A percentile compares a stretch with the other conserved stretches of the same genome.
Conservation (phyloP, 2,329 filamentous ascomycete genomes). For the Chrysosporium queenslandicum region DNA sequence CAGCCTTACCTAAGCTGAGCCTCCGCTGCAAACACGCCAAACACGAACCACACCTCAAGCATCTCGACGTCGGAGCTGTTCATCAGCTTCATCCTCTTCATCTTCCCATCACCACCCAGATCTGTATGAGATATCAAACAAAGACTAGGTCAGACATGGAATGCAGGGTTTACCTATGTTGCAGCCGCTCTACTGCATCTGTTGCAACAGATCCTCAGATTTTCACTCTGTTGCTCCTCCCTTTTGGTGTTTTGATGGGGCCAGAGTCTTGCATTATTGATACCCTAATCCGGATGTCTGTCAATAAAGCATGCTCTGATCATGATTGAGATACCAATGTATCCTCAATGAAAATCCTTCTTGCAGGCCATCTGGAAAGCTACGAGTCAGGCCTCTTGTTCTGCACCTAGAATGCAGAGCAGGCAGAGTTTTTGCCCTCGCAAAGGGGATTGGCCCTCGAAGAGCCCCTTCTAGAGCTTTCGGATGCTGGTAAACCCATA, state of each 20-base stretch:
- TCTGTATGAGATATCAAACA: too few relatives aligned
- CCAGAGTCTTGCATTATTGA: conserved; percentile 15
- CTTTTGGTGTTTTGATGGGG: conserved; percentile 5
- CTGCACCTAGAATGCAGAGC: neutral
- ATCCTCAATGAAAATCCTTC: conserved; percentile 1
- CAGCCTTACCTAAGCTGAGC: neutral
- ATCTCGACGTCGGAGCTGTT: too few relatives aligned
- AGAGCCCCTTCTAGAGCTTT: too few relatives aligned
- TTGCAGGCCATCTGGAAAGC: neutral
- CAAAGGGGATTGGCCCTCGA: neutral
- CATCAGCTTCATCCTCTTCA: neutral
- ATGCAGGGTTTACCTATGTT: too few relatives aligned
- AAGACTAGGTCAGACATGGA: too few relatives aligned
- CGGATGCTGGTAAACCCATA: neutral
- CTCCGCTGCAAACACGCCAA: neutral
- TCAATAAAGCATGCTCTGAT: conserved; percentile 7
- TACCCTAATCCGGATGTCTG: conserved; percentile 13
- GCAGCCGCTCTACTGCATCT: too few relatives aligned
- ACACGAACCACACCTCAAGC: neutral
- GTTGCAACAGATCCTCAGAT: neutral
- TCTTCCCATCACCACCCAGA: too few relatives aligned
- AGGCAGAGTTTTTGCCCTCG: neutral
- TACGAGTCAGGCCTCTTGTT: neutral
- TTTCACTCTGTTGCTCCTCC: neutral
- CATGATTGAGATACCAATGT: conserved; percentile 10